Conservation (phyloP, 2,329 filamentous ascomycete species). For the Fusarium sp. region DNA sequence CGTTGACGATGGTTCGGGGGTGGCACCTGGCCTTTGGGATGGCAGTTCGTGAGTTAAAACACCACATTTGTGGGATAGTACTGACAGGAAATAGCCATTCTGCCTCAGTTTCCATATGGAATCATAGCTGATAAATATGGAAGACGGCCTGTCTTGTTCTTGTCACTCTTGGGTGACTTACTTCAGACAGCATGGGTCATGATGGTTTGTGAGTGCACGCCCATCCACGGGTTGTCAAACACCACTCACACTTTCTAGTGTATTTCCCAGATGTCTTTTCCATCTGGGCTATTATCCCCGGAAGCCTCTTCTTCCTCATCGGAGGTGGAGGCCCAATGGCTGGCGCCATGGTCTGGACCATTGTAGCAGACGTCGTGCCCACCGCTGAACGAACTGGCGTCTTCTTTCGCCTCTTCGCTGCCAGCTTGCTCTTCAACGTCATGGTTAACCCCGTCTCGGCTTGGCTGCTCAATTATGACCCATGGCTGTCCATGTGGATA, state of each 20-base stretch:
- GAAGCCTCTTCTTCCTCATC: conserved; percentile 52
- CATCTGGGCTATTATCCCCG: conserved; percentile 54
- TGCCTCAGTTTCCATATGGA: conserved; percentile 60
- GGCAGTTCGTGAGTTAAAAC: conserved; percentile 55
- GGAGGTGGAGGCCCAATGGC: conserved; percentile 56
- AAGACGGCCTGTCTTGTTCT: conserved; percentile 54
- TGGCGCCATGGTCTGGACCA: conserved; percentile 59
- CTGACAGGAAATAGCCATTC: conserved; percentile 48
- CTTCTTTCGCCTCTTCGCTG: conserved; percentile 55
- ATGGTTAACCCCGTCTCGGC: conserved; percentile 56
- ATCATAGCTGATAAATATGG: conserved; percentile 62
- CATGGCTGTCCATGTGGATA: conserved; percentile 56
- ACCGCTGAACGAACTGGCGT: conserved; percentile 52
- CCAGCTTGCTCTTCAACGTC: conserved; percentile 54
- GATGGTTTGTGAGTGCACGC: conserved; percentile 46
- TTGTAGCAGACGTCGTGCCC: conserved; percentile 58
- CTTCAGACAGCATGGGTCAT: conserved; percentile 47
- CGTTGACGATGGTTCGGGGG: conserved; percentile 64
- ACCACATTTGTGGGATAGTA: neutral
- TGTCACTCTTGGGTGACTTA: conserved; percentile 49
- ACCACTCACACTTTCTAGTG: conserved; percentile 45
- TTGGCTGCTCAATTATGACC: conserved; percentile 51
- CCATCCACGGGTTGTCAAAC: fast-evolving
- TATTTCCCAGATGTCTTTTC: conserved; percentile 53
- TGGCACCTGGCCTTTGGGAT: conserved; percentile 59